Evolutionary conservation across 495 filamentous ascomycete genomes (phyloP).

Genomic region (Platismatia glauca): DNA sequence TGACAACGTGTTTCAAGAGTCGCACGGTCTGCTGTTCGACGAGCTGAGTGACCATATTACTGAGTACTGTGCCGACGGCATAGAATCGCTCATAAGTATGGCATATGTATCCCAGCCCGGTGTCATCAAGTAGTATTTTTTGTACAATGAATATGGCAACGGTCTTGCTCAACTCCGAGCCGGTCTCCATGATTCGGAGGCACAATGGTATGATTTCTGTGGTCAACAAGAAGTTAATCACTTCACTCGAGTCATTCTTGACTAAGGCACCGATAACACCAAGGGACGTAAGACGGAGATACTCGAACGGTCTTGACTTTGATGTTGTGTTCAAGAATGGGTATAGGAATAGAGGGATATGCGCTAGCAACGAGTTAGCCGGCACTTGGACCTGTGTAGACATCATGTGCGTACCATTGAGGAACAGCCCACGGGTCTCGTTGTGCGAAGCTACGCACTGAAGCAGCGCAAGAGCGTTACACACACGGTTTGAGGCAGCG

Average conservation of each 20-base stretch:
- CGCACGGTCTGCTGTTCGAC: conserved; percentile 96
- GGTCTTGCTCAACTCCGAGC: conserved; percentile 96
- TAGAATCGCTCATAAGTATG: conserved; percentile 99
- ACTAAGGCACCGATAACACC: conserved; percentile 96
- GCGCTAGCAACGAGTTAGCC: conserved; percentile 48
- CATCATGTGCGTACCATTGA: conserved; percentile 58
- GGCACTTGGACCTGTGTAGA: background rate
- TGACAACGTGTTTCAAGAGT: conserved; percentile 93
- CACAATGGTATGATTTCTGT: conserved; percentile 98
- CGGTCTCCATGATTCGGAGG: conserved; percentile 98
- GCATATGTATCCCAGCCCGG: conserved; percentile 96
- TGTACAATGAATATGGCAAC: conserved; percentile 99
- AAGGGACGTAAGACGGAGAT: conserved; percentile 92
- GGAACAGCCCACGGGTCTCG: conserved; percentile 85
- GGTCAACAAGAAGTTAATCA: conserved; percentile 97
- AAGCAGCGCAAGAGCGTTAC: conserved; percentile 91
- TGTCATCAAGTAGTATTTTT: conserved; percentile 95
- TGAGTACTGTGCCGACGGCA: conserved; percentile 92
- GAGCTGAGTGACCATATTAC: conserved; percentile 96
- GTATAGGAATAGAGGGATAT: conserved; percentile 96
- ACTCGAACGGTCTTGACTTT: conserved; percentile 96
- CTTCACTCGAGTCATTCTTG: conserved; percentile 97
- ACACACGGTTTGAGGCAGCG: conserved; percentile 92
- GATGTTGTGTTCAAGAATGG: conserved; percentile 98
- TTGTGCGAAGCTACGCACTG: conserved; percentile 98